Conservation (phyloP, 1,139 yeast genomes). For the Pichia sorboxylosa region DNA sequence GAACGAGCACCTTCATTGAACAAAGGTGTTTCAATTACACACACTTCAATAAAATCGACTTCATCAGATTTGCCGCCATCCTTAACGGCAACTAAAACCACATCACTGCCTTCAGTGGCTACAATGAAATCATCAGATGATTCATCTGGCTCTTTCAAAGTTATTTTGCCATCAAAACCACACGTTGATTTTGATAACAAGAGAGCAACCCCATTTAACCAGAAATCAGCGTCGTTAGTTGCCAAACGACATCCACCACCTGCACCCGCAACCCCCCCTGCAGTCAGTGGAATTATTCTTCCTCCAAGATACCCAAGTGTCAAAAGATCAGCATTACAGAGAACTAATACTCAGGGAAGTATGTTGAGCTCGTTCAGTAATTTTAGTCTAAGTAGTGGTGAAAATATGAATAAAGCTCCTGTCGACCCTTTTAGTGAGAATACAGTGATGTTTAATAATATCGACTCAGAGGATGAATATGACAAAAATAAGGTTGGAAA, state of each 20-base stretch:
- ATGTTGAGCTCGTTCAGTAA: background rate
- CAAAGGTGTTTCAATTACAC: constrained; percentile 20
- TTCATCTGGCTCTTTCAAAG: constrained; percentile 47
- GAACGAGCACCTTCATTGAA: constrained; percentile 17
- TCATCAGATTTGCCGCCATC: too few relatives aligned
- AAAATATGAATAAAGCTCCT: too few relatives aligned
- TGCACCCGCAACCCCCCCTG: constrained; percentile 3
- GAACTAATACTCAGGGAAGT: background rate
- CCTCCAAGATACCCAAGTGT: too few relatives aligned
- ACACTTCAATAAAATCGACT: constrained; percentile 18
- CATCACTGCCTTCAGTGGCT: background rate
- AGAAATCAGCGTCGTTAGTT: constrained; percentile 1
- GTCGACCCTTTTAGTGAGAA: constrained; percentile 56
- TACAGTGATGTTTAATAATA: constrained; percentile 41
- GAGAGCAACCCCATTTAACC: constrained; percentile 67
- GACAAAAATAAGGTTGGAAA: too few relatives aligned
- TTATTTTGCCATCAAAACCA: constrained; percentile 49
- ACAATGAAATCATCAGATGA: too few relatives aligned
- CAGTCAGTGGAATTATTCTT: too few relatives aligned
- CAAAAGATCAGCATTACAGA: too few relatives aligned
- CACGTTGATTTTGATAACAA: constrained; percentile 79
- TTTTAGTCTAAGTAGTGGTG: background rate
- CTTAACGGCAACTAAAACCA: too few relatives aligned
- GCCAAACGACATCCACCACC: constrained; percentile 2
- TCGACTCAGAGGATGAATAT: too few relatives aligned